These are phyloP conservation scores for Clausena lansium DNA, from an alignment of 345 rosid species.

Conservation along the genomic window DNA sequence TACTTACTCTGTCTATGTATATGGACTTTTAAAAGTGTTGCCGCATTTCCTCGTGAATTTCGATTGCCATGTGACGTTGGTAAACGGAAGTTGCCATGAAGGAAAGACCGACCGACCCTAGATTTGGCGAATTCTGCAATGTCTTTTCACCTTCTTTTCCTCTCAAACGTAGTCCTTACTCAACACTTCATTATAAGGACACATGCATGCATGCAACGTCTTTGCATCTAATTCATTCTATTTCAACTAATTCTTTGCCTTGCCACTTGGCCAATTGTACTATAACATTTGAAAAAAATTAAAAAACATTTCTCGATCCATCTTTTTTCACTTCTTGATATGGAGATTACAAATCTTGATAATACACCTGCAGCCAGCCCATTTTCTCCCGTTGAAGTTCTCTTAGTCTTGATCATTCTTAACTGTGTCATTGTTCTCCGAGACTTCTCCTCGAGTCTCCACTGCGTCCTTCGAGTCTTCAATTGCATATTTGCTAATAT, in stretches of 20 bases:
- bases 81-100: neutral
- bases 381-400: constrained; percentile 9
- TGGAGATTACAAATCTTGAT: constrained; percentile 3
- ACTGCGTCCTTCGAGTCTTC: constrained; percentile 18
- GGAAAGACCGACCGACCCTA: neutral
- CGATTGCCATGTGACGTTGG: neutral
- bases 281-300: too few species aligned
- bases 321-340: neutral
- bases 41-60: too few species aligned
- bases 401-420: constrained; percentile 20
- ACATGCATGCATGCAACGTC: neutral
- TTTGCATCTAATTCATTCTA: neutral
- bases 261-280: neutral
- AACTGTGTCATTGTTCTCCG: constrained; percentile 25
- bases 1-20: too few species aligned
- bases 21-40: neutral
- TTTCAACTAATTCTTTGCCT: too few species aligned
- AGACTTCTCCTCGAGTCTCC: constrained; percentile 27
- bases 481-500: neutral
- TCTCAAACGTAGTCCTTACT: neutral
- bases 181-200: neutral
- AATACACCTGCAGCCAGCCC: neutral
- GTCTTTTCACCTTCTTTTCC: neutral
- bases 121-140: neutral
- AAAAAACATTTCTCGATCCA: neutral